A percentile compares a stretch with the other conserved stretches of the same genome.
Conservation (phyloP, 2,329 filamentous ascomycete genomes). For the Paecilomyces formosus region DNA sequence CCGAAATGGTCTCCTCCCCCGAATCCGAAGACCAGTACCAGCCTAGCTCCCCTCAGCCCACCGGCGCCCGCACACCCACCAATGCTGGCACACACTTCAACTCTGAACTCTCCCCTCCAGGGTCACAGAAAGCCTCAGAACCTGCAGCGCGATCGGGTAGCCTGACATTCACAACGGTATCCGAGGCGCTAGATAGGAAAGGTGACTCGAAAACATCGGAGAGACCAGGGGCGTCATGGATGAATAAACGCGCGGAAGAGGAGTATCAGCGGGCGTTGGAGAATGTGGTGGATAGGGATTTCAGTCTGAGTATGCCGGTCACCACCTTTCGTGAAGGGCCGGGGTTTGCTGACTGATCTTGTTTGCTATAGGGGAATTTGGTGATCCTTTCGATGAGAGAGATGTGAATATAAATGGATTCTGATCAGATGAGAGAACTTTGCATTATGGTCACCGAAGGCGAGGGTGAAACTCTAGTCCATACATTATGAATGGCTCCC, state of each 20-base stretch:
- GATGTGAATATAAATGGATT: slow-evolving; percentile 24
- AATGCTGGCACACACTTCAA: slow-evolving; percentile 20
- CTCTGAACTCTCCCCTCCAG: slow-evolving; percentile 49
- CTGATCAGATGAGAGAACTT: slow-evolving; percentile 3
- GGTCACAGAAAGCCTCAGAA: slow-evolving; percentile 37
- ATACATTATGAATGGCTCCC: not conserved
- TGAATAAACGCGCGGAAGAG: slow-evolving; percentile 50
- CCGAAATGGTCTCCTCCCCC: slow-evolving; percentile 47
- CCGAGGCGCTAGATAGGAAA: not conserved
- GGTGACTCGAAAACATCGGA: slow-evolving; percentile 7
- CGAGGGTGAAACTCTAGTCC: not conserved
- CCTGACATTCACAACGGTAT: not conserved
- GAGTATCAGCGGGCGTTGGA: slow-evolving; percentile 47
- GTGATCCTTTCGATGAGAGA: slow-evolving; percentile 38
- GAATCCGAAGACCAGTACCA: slow-evolving; percentile 18
- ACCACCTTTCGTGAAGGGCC: not conserved
- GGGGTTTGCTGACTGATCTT: not conserved
- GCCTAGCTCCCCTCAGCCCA: slow-evolving; percentile 30
- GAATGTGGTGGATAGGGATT: slow-evolving; percentile 45
- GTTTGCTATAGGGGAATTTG: slow-evolving; percentile 32
- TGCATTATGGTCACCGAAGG: slow-evolving; percentile 4
- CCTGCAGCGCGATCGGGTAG: slow-evolving; percentile 2
- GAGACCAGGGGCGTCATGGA: slow-evolving; percentile 46
- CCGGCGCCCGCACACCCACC: slow-evolving; percentile 38
- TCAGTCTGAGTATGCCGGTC: slow-evolving; percentile 36